These are phyloP conservation scores for Fonsecaea erecta DNA, from an alignment of 2,329 filamentous ascomycete genomes.

Conservation along the genomic window DNA sequence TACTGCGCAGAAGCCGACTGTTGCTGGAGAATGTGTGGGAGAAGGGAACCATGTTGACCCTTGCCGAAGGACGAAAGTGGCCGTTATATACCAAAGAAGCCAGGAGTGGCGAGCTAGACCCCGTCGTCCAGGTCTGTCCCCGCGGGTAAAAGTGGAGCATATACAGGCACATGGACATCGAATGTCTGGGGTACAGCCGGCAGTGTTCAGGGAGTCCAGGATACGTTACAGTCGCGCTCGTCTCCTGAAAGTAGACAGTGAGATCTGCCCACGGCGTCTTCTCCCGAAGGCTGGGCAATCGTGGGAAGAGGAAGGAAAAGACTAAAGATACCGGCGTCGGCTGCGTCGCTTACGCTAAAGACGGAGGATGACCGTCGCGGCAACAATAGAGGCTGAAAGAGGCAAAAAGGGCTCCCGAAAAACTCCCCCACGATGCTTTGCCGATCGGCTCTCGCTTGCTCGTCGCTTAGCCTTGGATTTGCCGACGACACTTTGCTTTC, in stretches of 20 bases:
- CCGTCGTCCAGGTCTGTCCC: too few species aligned
- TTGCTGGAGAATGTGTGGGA: background rate
- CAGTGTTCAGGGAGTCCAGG: too few species aligned
- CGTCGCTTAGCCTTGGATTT: background rate
- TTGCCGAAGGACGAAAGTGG: background rate
- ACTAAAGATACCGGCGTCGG: constrained; percentile 6
- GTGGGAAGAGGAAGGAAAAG: background rate
- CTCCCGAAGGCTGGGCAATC: background rate
- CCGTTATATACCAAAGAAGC: background rate
- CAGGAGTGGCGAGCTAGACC: background rate
- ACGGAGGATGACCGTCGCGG: background rate
- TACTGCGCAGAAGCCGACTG: background rate
- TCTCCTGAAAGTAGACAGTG: background rate
- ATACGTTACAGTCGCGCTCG: background rate
- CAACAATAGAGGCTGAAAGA: background rate
- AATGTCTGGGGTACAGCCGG: constrained; percentile 13
- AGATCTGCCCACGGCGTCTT: background rate
- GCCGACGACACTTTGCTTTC: background rate
- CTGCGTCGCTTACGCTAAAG: constrained; percentile 9
- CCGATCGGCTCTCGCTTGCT: background rate
- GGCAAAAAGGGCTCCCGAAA: background rate
- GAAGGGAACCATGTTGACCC: background rate
- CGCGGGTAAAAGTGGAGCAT: constrained; percentile 2
- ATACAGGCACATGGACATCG: constrained; percentile 4
- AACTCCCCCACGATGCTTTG: background rate